Conservation (phyloP, 2,329 filamentous ascomycete genomes). For the Periconia macrospinosa region DNA sequence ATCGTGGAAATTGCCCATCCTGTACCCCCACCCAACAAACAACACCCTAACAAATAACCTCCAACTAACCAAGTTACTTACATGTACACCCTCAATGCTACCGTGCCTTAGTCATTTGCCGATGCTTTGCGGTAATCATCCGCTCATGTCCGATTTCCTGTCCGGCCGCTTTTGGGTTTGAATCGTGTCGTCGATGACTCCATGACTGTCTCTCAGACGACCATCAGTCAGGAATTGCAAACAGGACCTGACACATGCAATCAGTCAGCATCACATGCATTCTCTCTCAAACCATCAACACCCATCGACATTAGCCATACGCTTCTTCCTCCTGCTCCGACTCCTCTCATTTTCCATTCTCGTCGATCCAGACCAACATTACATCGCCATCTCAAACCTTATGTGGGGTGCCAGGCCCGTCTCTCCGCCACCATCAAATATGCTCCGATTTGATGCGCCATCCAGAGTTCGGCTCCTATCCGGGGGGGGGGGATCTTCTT, state of each 20-base stretch:
- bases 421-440: background rate
- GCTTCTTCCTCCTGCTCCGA: background rate
- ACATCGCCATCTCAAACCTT: background rate
- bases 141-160: too few species aligned
- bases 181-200: too few species aligned
- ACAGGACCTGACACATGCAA: background rate
- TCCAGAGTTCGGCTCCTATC: background rate
- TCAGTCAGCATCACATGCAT: background rate
- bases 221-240: too few species aligned
- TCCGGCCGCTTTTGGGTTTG: too few species aligned
- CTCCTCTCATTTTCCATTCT: background rate
- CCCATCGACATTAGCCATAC: background rate
- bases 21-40: background rate
- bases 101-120: too few species aligned
- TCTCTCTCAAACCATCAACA: background rate
- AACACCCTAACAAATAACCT: too few species aligned
- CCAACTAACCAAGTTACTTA: too few species aligned
- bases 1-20: background rate
- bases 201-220: too few species aligned
- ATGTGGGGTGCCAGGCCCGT: conserved; percentile 2
- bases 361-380: background rate
- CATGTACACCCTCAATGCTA: too few species aligned
- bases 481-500: background rate
- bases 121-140: too few species aligned
- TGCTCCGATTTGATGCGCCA: too few species aligned